Conservation (phyloP, 768 basidiomycete species). For the Auricularia sp. region DNA sequence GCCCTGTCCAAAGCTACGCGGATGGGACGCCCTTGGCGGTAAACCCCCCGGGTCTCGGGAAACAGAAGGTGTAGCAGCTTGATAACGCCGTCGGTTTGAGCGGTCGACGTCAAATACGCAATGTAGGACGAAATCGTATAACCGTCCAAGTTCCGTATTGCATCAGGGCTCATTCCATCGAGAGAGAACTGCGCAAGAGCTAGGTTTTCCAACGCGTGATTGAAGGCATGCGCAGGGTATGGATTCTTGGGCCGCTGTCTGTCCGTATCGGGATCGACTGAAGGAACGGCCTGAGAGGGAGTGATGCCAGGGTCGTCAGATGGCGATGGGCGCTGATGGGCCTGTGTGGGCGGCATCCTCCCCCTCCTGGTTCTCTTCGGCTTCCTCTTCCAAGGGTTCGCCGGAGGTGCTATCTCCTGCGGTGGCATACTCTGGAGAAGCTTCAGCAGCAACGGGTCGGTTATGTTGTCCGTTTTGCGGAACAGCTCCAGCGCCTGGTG, state of each 20-base stretch:
- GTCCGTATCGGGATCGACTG: background rate
- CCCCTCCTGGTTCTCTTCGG: too few relatives aligned
- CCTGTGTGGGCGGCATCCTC: too few relatives aligned
- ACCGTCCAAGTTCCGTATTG: slow-evolving; percentile 25
- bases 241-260: slow-evolving; percentile 9
- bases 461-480: slow-evolving; percentile 5
- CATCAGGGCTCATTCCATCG: slow-evolving; percentile 9
- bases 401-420: background rate
- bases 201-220: slow-evolving; percentile 5
- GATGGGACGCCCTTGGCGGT: background rate
- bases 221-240: background rate
- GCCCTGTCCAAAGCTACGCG: background rate
- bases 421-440: background rate
- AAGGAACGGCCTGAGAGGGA: too few relatives aligned
- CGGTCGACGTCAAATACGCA: slow-evolving; percentile 38
- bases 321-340: too few relatives aligned
- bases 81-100: slow-evolving; percentile 34
- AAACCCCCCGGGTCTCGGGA: slow-evolving; percentile 34
- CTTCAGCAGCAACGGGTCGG: background rate
- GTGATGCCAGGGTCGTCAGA: too few relatives aligned
- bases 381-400: slow-evolving; percentile 12
- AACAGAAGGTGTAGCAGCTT: slow-evolving; percentile 43
- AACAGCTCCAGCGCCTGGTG: slow-evolving; percentile 29
- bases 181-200: slow-evolving; percentile 5
- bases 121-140: slow-evolving; percentile 46